Evolutionary conservation across 164 flowering plant species (phyloP).

Genomic region (Aristolochia fimbriata): DNA sequence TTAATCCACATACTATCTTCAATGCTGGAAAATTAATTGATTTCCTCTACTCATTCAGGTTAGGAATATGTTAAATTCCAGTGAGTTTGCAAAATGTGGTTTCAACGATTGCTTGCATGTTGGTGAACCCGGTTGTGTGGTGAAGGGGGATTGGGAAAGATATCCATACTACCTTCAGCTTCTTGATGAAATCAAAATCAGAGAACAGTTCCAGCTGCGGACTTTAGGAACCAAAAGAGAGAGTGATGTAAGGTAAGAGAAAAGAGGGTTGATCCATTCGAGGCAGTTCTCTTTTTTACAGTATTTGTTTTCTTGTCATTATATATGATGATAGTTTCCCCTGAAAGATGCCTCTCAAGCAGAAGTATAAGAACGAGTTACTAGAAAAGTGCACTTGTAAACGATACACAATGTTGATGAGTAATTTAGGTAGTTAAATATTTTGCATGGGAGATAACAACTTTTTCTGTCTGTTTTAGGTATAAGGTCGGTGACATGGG

Average conservation of each 20-base stretch:
- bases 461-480: slow-evolving; percentile 27
- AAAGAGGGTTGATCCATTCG: neutral
- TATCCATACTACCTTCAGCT: slow-evolving; percentile 81
- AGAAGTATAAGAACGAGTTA: neutral
- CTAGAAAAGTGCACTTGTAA: neutral
- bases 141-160: slow-evolving; percentile 84
- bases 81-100: slow-evolving; percentile 50
- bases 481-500: slow-evolving; percentile 71
- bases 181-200: slow-evolving; percentile 82
- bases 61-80: slow-evolving; percentile 36
- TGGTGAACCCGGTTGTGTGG: slow-evolving; percentile 87
- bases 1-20: neutral
- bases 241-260: slow-evolving; percentile 66
- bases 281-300: neutral
- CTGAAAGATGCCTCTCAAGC: neutral
- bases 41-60: slow-evolving; percentile 31
- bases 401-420: neutral
- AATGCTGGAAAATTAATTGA: neutral
- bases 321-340: neutral
- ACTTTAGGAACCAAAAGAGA: slow-evolving; percentile 89
- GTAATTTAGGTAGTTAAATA: neutral
- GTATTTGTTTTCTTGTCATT: neutral
- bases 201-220: slow-evolving; percentile 83
- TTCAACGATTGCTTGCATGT: slow-evolving; percentile 86
- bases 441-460: too few relatives aligned